These are phyloP conservation scores for Musa schizocarpa DNA, from an alignment of 176 grass and related monocot genomes.

Conservation along the genomic window DNA sequence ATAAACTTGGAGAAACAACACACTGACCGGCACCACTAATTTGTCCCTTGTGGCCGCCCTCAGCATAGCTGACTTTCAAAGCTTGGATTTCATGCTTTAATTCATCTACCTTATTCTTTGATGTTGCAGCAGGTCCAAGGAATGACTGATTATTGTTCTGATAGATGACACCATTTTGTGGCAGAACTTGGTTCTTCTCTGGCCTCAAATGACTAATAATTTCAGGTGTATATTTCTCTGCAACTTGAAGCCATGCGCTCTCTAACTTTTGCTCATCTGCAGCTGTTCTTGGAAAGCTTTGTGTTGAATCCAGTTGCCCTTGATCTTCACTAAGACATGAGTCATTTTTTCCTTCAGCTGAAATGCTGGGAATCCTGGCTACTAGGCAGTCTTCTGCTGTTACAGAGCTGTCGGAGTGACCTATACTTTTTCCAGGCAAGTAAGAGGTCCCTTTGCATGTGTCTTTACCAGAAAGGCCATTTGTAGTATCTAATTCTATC, in stretches of 20 bases:
- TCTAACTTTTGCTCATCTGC: constrained; percentile 76
- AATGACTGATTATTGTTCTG: constrained; percentile 26
- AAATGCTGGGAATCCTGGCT: constrained; percentile 10
- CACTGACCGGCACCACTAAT: background rate
- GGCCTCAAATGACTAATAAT: constrained; percentile 34
- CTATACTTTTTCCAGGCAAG: constrained; percentile 28
- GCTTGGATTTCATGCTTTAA: constrained; percentile 27
- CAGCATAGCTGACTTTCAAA: constrained; percentile 3
- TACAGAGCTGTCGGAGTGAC: constrained; percentile 19
- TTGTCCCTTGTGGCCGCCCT: background rate
- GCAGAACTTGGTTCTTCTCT: constrained; percentile 49
- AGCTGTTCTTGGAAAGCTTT: constrained; percentile 18
- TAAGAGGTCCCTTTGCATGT: constrained; percentile 30
- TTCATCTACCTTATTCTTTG: constrained; percentile 36
- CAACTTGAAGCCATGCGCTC: constrained; percentile 65
- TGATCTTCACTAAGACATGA: background rate
- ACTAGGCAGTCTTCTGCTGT: constrained; percentile 7
- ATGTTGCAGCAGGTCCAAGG: constrained; percentile 20
- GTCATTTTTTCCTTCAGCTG: constrained; percentile 22
- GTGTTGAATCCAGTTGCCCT: constrained; percentile 22
- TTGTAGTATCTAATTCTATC: constrained; percentile 19
- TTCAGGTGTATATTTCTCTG: constrained; percentile 38
- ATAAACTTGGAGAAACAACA: constrained; percentile 4
- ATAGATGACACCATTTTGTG: constrained; percentile 29
- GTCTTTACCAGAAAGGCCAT: constrained; percentile 33